Conservation (phyloP, 2,329 filamentous ascomycete species). For the Huntiella abstrusa region DNA sequence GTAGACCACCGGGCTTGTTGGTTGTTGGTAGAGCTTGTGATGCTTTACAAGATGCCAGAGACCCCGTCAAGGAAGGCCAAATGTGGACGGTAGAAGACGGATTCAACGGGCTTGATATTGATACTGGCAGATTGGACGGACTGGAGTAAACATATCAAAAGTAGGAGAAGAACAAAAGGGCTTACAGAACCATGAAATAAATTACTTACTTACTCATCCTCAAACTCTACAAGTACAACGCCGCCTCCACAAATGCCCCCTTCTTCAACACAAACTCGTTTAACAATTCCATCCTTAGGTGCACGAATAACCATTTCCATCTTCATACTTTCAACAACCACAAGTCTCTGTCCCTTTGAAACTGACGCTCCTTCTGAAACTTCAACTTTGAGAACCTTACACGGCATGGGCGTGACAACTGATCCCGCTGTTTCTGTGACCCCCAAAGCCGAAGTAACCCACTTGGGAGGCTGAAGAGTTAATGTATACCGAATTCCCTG, state of each 20-base stretch:
- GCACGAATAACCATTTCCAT: conserved; percentile 74
- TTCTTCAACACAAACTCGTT: conserved; percentile 54
- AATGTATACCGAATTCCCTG: conserved; percentile 41
- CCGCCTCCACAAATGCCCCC: conserved; percentile 67
- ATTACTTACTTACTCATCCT: conserved; percentile 22
- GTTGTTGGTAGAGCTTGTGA: conserved; percentile 74
- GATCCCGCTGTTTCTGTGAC: conserved; percentile 64
- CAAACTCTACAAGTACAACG: conserved; percentile 55
- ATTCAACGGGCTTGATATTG: conserved; percentile 51
- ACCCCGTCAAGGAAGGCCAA: conserved; percentile 23
- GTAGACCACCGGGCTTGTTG: conserved; percentile 69
- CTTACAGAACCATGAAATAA: not conserved
- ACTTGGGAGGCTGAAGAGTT: conserved; percentile 43
- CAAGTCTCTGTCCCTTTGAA: conserved; percentile 66
- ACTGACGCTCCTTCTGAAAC: conserved; percentile 67
- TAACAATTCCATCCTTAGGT: conserved; percentile 51
- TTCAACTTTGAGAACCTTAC: conserved; percentile 83
- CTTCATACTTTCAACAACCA: conserved; percentile 85
- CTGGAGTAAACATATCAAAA: not conserved
- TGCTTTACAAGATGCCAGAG: conserved; percentile 37
- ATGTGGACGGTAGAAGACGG: conserved; percentile 79
- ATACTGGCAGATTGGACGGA: conserved; percentile 11
- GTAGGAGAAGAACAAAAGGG: no score
- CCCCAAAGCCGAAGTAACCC: conserved; percentile 77
- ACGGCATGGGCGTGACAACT: conserved; percentile 88